Evolutionary conservation across 371 early-diverging fungal genomes (phyloP).

Genomic region (Globomyces sp.): DNA sequence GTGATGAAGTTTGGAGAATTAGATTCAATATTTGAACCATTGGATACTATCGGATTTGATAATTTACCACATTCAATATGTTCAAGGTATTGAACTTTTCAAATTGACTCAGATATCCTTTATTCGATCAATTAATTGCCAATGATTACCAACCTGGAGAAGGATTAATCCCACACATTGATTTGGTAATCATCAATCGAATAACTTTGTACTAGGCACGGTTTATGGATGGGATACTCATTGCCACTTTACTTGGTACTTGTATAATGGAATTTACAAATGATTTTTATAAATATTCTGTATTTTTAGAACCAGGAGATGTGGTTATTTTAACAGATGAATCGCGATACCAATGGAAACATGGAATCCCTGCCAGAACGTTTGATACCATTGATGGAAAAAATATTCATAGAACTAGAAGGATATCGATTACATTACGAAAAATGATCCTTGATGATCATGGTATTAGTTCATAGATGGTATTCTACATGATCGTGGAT

Average conservation of each 20-base stretch:
- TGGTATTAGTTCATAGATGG: not conserved
- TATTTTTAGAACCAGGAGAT: constrained; percentile 31
- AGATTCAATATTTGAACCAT: no score
- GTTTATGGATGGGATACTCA: not conserved
- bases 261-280: constrained; percentile 31
- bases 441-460: constrained; percentile 11
- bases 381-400: constrained; percentile 15
- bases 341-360: constrained; percentile 32
- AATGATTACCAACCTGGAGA: constrained; percentile 34
- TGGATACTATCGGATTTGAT: no score
- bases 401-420: constrained; percentile 16
- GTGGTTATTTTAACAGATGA: constrained; percentile 28
- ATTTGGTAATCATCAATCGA: constrained; percentile 32
- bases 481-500: not conserved
- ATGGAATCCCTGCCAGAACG: constrained; percentile 23
- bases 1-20: no score
- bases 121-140: constrained; percentile 34
- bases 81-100: no score
- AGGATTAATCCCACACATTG: constrained; percentile 30
- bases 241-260: constrained; percentile 17
- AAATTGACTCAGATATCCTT: constrained; percentile 12
- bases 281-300: not conserved
- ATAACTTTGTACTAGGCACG: constrained; percentile 12
- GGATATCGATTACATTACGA: constrained; percentile 36
- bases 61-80: no score